Evolutionary conservation across 805 yeast genomes (phyloP), one percentile per base, ranked within the genome.

Genomic region (Jamesozyma rosinii): DNA sequence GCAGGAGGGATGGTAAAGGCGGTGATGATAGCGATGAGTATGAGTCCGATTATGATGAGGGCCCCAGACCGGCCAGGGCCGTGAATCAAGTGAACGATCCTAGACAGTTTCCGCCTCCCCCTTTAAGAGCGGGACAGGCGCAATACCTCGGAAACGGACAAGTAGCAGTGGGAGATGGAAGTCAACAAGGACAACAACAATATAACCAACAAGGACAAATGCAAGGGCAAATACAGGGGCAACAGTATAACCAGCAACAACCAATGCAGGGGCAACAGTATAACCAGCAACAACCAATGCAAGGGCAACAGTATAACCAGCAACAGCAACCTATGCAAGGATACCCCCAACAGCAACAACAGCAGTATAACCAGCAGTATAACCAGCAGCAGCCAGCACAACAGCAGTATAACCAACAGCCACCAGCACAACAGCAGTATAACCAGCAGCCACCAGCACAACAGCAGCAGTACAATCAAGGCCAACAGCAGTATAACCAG

Each of bases 51-150:
- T 48, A 43, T 29, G 38, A 44, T 5, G 42, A 42, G 2, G 42
- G 33, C 5, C 31, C 26, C 10, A 33, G 27, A 10, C 27, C 39
- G 14, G 34, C 51, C 3, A 27, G 43, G 4, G 19, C 39, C 3
- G 15, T 42, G 31, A 41, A 44, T 15, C 41, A 49, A n/a, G 35
- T 52, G 18, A 35, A 39, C 24, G 49, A 53, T 41, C 55, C 55
- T 9, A 31, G 21, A 2, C 32, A 32, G 4, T 58, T 67, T 26
- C 68, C 70, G 5, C 65, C 71, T 1, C 71, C 71, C 9, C 71
- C 71, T 5, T 43, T 65, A 42, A 61, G 54, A 38, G 61, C 69
- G 3, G 70, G 69, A 14, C 70, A 66, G 44, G 46, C 38, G 30
- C 66, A 63, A 43, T 62, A 62, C 42, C 50, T 49, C 9, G 49